These are phyloP conservation scores for Acanthamoeba royreba DNA, from an alignment of 208 protist genomes.

Conservation along the genomic window DNA sequence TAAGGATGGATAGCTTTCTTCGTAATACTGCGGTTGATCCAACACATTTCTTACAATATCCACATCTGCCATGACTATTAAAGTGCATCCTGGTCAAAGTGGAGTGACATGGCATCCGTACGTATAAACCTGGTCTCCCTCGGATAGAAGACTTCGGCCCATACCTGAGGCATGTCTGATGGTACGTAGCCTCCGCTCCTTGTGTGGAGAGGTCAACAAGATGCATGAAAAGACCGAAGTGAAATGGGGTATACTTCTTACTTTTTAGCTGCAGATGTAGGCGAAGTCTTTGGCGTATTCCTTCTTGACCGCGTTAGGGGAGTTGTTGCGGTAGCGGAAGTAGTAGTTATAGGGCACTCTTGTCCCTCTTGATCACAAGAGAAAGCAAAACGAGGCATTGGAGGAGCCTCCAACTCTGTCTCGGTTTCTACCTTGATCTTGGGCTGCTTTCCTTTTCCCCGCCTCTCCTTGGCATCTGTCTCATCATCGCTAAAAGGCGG, in stretches of 20 bases:
- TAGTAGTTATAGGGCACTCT: too few species aligned
- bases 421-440: too few species aligned
- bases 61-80: too few species aligned
- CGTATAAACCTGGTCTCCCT: not conserved
- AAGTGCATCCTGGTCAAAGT: not conserved
- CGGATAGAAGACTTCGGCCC: not conserved
- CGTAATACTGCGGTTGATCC: not conserved
- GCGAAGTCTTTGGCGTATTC: not conserved
- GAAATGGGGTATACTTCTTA: not conserved
- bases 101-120: not conserved
- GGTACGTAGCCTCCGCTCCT: not conserved
- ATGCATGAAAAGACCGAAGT: not conserved
- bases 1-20: not conserved
- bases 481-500: too few species aligned
- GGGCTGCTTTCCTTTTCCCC: too few species aligned
- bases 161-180: not conserved
- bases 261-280: not conserved
- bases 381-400: too few species aligned
- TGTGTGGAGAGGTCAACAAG: too few species aligned
- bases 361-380: too few species aligned
- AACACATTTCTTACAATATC: not conserved
- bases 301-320: not conserved
- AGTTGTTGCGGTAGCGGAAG: not conserved
- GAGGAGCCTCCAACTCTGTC: too few species aligned
- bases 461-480: too few species aligned